A percentile compares a stretch with the other conserved stretches of the same genome.
phyloP scores from a whole-genome alignment of 139 green algal species.

The Chlamydomonas schloesseri region DNA sequence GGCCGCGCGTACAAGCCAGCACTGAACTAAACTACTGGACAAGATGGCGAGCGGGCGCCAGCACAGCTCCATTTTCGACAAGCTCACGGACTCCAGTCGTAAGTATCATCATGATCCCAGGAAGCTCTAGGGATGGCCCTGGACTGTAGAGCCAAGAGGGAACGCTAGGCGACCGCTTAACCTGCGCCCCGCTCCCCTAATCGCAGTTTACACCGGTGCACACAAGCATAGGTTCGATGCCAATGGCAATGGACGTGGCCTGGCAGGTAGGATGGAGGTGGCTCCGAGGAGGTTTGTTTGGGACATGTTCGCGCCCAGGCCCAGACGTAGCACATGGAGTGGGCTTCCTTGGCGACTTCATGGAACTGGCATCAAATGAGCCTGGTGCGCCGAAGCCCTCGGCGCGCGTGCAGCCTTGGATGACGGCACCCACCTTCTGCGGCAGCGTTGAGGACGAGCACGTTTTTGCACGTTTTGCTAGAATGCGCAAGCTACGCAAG shows the following conservation, averaged over 20 bases:
- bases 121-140: neutral
- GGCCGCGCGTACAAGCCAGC: too few relatives aligned
- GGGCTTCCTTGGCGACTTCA: neutral
- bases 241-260: conserved; percentile 7
- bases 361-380: neutral
- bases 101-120: neutral
- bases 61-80: conserved; percentile 13
- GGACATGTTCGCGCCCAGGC: too few relatives aligned
- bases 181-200: neutral
- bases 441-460: too few relatives aligned
- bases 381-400: too few relatives aligned
- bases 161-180: neutral
- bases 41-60: too few relatives aligned
- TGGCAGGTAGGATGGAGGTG: neutral
- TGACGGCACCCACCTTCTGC: too few relatives aligned
- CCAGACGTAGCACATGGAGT: neutral
- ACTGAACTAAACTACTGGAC: too few relatives aligned
- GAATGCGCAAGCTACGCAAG: too few relatives aligned
- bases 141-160: too few relatives aligned
- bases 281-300: neutral
- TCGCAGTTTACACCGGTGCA: conserved; percentile 23
- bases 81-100: conserved; percentile 16
- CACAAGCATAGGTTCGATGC: conserved; percentile 42
- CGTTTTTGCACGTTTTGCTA: too few relatives aligned
- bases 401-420: too few relatives aligned